Conservation (phyloP, 2,329 filamentous ascomycete genomes). For the Xylariales sp. region DNA sequence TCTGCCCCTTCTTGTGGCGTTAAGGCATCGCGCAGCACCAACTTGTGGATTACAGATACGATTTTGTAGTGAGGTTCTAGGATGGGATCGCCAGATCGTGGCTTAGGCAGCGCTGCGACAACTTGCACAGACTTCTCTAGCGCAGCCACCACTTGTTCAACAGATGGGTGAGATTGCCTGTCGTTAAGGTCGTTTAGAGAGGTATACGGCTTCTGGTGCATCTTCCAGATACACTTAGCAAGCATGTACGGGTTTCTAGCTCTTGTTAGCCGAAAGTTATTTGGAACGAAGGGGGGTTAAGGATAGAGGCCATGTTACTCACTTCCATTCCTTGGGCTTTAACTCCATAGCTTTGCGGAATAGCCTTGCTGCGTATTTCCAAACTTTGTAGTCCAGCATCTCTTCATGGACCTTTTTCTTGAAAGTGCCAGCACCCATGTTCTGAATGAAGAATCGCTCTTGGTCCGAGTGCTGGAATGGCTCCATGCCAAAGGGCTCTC, state of each 20-base stretch:
- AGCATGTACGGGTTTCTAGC: constrained; percentile 55
- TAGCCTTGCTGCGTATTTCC: constrained; percentile 54
- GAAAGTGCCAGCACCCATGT: constrained; percentile 44
- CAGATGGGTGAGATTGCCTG: constrained; percentile 28
- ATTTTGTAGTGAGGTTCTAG: constrained; percentile 94
- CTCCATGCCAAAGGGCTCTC: constrained; percentile 60
- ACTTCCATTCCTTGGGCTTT: constrained; percentile 55
- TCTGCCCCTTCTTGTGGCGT: constrained; percentile 42
- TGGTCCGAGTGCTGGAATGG: constrained; percentile 53
- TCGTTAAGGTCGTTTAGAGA: constrained; percentile 41
- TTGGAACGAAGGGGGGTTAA: no score
- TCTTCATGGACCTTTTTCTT: constrained; percentile 48
- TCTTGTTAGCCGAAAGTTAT: constrained; percentile 22
- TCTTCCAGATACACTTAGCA: constrained; percentile 60
- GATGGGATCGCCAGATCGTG: constrained; percentile 66
- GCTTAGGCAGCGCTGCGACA: constrained; percentile 48
- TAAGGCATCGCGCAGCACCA: constrained; percentile 56
- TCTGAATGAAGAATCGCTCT: constrained; percentile 53
- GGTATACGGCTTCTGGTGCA: constrained; percentile 48
- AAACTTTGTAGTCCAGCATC: constrained; percentile 57
- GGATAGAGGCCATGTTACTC: constrained; percentile 6
- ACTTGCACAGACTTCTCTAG: constrained; percentile 49
- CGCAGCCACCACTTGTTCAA: constrained; percentile 39
- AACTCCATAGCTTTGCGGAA: constrained; percentile 52
- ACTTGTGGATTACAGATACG: constrained; percentile 74